Percentiles rank a stretch among this genome's conserved stretches.
Conservation (phyloP, 83 land plant species). For the Picea abies region DNA sequence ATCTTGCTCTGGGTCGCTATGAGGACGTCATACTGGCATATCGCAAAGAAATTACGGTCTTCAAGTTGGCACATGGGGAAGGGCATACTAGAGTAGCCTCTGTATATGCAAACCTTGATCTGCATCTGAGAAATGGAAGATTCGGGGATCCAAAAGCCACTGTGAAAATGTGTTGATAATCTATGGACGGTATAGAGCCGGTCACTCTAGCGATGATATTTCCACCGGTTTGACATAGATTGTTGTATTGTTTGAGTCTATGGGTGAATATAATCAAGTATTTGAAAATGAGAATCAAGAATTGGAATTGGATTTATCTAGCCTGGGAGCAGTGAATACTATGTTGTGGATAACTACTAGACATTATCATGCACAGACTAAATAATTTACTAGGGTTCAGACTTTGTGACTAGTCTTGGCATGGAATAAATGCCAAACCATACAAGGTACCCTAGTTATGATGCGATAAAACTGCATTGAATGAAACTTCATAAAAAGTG, state of each 20-base stretch:
- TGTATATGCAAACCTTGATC: constrained; percentile 37
- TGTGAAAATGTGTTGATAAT: constrained; percentile 41
- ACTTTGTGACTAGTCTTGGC: no score
- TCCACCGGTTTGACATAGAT: constrained; percentile 33
- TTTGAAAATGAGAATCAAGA: no score
- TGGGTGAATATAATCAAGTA: constrained; percentile 41
- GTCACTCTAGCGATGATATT: constrained; percentile 32
- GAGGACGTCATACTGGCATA: constrained; percentile 37
- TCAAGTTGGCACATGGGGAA: constrained; percentile 34
- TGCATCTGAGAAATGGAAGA: constrained; percentile 33
- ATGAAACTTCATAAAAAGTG: no score
- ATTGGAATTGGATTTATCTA: no score
- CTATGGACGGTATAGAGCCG: constrained; percentile 31
- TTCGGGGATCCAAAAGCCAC: constrained; percentile 35
- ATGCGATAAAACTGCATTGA: no score
- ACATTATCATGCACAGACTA: no score
- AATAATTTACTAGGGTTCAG: no score
- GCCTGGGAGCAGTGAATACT: no score
- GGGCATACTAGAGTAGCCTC: constrained; percentile 36
- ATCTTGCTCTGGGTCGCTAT: constrained; percentile 42
- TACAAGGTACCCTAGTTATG: no score
- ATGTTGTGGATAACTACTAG: no score
- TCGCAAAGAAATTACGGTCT: constrained; percentile 32
- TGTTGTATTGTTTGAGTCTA: constrained; percentile 29
- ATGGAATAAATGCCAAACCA: no score